A percentile compares a stretch with the other conserved stretches of the same genome.
Evolutionary conservation across 2,329 filamentous ascomycete species (phyloP).

Genomic region (Cercospora sp.): DNA sequence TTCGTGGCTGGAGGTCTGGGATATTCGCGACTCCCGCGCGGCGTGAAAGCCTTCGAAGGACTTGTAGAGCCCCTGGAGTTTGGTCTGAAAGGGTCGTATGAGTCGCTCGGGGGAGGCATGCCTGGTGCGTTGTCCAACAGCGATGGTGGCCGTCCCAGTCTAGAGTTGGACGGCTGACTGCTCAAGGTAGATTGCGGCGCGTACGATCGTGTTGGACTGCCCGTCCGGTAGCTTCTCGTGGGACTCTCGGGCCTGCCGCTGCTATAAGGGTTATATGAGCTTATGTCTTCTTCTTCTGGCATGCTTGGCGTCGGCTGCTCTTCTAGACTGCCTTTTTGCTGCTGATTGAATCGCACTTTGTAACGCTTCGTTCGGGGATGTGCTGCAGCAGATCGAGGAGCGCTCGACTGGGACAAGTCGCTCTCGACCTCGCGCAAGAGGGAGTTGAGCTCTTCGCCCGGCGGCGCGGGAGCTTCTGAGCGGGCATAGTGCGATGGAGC

Average conservation of each 20-base stretch:
- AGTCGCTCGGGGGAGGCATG: constrained; percentile 60
- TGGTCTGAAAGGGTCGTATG: constrained; percentile 62
- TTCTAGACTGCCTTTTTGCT: constrained; percentile 32
- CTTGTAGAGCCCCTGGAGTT: constrained; percentile 57
- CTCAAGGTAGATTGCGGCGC: constrained; percentile 45
- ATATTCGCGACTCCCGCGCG: constrained; percentile 61
- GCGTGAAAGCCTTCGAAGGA: constrained; percentile 41
- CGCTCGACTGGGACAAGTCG: constrained; percentile 31
- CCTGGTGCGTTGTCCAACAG: constrained; percentile 53
- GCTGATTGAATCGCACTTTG: constrained; percentile 38
- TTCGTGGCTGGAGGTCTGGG: constrained; percentile 68
- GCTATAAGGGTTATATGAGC: constrained; percentile 38
- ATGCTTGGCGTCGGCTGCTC: constrained; percentile 5
- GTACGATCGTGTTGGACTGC: constrained; percentile 46
- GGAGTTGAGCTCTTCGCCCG: constrained; percentile 45
- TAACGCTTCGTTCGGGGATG: constrained; percentile 32
- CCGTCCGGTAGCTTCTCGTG: constrained; percentile 20
- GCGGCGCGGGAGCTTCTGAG: constrained; percentile 31
- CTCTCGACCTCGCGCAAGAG: constrained; percentile 46
- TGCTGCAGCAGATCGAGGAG: constrained; percentile 25
- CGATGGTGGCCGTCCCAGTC: constrained; percentile 51
- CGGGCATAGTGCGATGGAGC: constrained; percentile 18
- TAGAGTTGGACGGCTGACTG: constrained; percentile 32
- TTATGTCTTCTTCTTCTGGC: constrained; percentile 23
- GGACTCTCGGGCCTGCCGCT: constrained; percentile 47